Base-by-base conservation (phyloP, 2,329 filamentous ascomycete species). In the Penicillium oxalicum region DNA sequence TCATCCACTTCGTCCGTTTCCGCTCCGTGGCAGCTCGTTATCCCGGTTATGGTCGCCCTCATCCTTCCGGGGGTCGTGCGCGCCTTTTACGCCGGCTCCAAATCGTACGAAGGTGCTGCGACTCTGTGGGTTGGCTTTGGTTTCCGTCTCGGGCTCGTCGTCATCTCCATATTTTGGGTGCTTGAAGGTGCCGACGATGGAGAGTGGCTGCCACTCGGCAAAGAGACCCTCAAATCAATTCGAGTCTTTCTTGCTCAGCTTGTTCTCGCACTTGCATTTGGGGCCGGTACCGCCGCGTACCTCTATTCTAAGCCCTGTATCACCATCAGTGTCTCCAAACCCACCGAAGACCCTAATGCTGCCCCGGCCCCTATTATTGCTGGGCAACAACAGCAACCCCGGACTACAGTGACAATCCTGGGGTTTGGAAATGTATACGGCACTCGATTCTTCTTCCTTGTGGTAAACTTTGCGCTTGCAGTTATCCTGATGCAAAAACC, bases 351-450 rank as follows among this genome's bases (percentile, higher is more conserved):
- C 71, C 78, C 28, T 76, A 80, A 56, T 32, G 48, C 50, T 46
- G 50, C 50, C 49, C 59, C 57, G 57, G 61, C 56, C 65, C 68
- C 53, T 59, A 44, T 51, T 52, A 53, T 59, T 33, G 45, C 48
- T 4, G 58, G 58, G 35, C 55, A 57, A 34, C 55, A 59, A 8
- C 53, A 55, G 44, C 50, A 53, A 8, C 58, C 58, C 9, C 64
- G 70, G 47, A 74, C 68, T 24, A 70, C 75, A 4, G 82, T 96
- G 51, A 87, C 86, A 29, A 86, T 96, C 51, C 79, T 95, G 13
- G 93, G 93, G 39, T 97, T 94, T 70, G 87, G 86, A 55, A 98
- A 98, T 63, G 82, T 88, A n/a, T 85, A 95, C 62, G 93, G 93
- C 49, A 86, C 88, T 1, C 86, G 91, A 27, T 97, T 94, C 70